Conservation (phyloP, 106 monocot genomes). For the Apostasia shenzhenica region DNA sequence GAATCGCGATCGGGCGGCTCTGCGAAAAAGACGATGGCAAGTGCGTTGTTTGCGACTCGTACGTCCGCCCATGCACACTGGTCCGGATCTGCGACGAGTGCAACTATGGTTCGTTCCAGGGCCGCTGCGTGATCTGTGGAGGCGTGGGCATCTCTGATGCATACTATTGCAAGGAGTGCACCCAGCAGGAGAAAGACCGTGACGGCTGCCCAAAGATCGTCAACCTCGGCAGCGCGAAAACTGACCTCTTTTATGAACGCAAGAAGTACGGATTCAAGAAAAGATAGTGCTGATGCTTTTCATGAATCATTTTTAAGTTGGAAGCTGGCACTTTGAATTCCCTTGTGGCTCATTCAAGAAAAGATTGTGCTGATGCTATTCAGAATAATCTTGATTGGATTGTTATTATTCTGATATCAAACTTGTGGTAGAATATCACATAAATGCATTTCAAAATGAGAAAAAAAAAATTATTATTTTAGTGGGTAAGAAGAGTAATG, state of each 20-base stretch:
- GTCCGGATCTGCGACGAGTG: conserved; percentile 82
- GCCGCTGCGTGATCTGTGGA: conserved; percentile 74
- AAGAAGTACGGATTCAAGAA: conserved; percentile 84
- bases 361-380: too few relatives aligned
- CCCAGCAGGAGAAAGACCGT: conserved; percentile 78
- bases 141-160: conserved; percentile 84
- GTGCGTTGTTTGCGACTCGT: conserved; percentile 79
- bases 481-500: too few relatives aligned
- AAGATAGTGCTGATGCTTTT: conserved; percentile 19
- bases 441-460: too few relatives aligned
- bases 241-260: conserved; percentile 83
- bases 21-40: conserved; percentile 83
- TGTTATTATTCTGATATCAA: too few relatives aligned
- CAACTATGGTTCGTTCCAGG: conserved; percentile 84
- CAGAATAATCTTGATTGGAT: too few relatives aligned
- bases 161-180: conserved; percentile 78
- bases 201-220: conserved; percentile 89
- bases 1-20: conserved; percentile 74
- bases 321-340: too few relatives aligned
- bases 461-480: too few relatives aligned
- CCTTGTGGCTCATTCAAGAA: too few relatives aligned
- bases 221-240: conserved; percentile 83
- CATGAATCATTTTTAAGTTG: too few relatives aligned
- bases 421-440: too few relatives aligned
- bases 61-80: conserved; percentile 73